A percentile compares a stretch with the other conserved stretches of the same genome.
These are phyloP conservation scores for Tilletia walkeri DNA, from an alignment of 1,284 basidiomycete species.

Conservation along the genomic window DNA sequence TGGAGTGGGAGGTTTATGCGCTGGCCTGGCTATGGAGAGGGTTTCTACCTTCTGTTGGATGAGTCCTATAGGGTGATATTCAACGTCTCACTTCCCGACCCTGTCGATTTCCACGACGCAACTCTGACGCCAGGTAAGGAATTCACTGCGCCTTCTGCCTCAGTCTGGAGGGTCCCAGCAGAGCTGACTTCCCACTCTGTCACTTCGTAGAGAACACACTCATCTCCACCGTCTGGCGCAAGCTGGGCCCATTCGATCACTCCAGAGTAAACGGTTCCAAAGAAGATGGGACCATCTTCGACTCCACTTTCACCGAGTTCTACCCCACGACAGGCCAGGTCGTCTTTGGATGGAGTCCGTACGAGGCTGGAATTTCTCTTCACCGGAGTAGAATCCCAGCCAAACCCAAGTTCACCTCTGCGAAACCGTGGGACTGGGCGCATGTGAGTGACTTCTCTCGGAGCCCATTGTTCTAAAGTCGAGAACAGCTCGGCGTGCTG, in stretches of 20 bases:
- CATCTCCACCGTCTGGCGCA: background rate
- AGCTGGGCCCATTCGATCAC: conserved; percentile 13
- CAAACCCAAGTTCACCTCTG: background rate
- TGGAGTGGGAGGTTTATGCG: background rate
- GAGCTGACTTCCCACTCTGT: no score
- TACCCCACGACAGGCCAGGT: background rate
- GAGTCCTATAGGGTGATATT: background rate
- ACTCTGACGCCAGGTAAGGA: conserved; percentile 3
- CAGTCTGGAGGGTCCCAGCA: no score
- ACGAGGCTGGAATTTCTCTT: background rate
- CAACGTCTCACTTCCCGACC: background rate
- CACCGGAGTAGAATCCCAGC: background rate
- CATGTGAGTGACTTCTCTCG: conserved; percentile 1
- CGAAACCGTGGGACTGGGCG: conserved; percentile 9
- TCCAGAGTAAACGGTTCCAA: background rate
- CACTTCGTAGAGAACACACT: background rate
- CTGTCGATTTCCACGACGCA: conserved; percentile 10
- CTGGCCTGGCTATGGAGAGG: conserved; percentile 9
- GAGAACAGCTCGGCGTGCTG: background rate
- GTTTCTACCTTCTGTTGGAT: background rate
- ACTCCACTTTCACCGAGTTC: background rate
- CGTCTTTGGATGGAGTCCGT: conserved; percentile 12
- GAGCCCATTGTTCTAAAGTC: background rate
- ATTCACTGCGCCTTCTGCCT: no score
- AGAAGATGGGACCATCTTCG: conserved; percentile 12